phyloP scores from a whole-genome alignment of 306 rosid genomes.

The Gastrolobium bilobum region DNA sequence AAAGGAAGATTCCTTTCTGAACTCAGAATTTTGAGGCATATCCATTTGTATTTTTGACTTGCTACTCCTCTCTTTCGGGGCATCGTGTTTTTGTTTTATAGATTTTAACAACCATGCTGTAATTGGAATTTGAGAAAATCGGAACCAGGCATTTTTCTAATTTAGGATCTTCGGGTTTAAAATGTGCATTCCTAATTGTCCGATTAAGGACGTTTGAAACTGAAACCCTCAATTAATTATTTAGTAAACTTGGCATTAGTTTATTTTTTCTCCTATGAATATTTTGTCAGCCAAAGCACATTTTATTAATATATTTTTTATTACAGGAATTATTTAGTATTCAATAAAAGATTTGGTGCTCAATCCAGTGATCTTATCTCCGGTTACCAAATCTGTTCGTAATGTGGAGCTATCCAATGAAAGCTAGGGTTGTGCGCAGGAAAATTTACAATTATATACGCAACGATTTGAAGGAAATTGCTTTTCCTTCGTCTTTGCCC shows the following conservation, averaged over 20 bases:
- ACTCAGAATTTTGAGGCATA: constrained; percentile 75
- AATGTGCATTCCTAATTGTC: no score
- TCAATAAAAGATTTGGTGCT: not conserved
- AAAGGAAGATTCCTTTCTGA: constrained; percentile 65
- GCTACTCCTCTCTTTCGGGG: not conserved
- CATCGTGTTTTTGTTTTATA: not conserved
- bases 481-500: constrained; percentile 88
- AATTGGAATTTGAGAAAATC: no score
- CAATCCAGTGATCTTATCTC: not conserved
- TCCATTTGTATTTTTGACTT: constrained; percentile 58
- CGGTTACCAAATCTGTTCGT: not conserved
- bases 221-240: no score
- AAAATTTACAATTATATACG: constrained; percentile 75
- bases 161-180: no score
- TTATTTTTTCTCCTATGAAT: no score
- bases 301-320: no score
- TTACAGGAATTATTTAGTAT: no score
- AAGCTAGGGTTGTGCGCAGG: constrained; percentile 73
- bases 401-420: constrained; percentile 62
- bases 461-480: constrained; percentile 87
- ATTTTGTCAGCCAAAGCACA: no score
- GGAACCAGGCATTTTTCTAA: no score
- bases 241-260: no score
- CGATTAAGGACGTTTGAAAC: no score
- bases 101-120: not conserved